Base-by-base conservation (phyloP, 2,329 filamentous ascomycete species). In the Cordyceps javanica region DNA sequence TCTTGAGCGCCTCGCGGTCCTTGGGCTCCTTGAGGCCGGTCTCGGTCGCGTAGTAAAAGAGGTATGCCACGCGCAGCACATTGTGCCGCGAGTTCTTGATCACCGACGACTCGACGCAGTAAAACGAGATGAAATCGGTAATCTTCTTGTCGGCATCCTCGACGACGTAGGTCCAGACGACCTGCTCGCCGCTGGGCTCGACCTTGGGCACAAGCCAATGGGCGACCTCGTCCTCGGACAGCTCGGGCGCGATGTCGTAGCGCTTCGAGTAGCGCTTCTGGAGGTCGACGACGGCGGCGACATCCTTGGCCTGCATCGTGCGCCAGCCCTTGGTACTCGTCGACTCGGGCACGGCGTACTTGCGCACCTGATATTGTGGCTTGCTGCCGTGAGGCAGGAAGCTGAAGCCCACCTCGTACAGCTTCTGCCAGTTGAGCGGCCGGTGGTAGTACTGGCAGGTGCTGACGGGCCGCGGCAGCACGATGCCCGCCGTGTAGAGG, bases 91-190 rank as follows among this genome's bases (percentile, higher is more conserved):
- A 77, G 68, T 91, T 85, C 64, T 88, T 86, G 66, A 99, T 95
- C 59, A 97, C 89, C 1, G 91, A 94, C 16, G 91, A 96, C 70
- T 96, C 91, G 34, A 99, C 87, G 68, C 86, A 87, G 79, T 97
- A 99, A 76, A 97, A 99, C 38, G 91, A 97, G 75, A 97, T 88
- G 75, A 96, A 97, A 73, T 99, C 94, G 38, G 91, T 97, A 68
- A 99, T 90, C 66, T 91, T 91, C 61, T 89, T 82, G 52, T 87
- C 85, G 48, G 83, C 72, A 60, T 81, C 74, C 78, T 92, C 93
- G 14, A 96, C 90, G 10, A 99, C 93, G 64, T 95, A 97, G 3
- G 87, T 86, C 90, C 91, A 99, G 14, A 97, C 86, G 9, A 96
- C 91, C 71, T 92, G 90, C 67, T 96, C 89, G 38, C 60, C 64